Conservation (phyloP, 2,329 filamentous ascomycete genomes). For the Thielaviopsis ethacetica region DNA sequence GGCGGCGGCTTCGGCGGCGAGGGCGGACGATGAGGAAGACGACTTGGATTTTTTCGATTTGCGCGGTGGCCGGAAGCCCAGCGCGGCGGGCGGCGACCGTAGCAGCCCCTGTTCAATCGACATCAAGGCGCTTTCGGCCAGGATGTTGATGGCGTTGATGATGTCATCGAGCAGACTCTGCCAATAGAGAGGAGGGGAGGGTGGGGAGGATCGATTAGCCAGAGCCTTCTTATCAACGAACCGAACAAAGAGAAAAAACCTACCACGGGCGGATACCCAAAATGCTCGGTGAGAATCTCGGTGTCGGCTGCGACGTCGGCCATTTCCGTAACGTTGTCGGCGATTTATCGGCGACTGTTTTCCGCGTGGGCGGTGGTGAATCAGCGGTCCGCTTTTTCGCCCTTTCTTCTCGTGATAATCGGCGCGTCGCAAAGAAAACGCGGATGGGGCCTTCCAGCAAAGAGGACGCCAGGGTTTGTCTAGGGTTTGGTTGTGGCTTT, state of each 20-base stretch:
- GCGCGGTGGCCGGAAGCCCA: constrained; percentile 56
- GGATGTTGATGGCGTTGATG: constrained; percentile 89
- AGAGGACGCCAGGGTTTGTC: no score
- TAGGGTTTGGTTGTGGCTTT: no score
- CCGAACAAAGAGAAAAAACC: not conserved
- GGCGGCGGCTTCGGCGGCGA: not conserved
- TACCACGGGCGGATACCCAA: constrained; percentile 85
- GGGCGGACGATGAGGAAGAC: not conserved
- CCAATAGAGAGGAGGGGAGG: not conserved
- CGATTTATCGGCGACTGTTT: not conserved
- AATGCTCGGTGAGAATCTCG: constrained; percentile 80
- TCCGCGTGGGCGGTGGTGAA: not conserved
- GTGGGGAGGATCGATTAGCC: constrained; percentile 9
- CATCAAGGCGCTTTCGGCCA: constrained; percentile 78
- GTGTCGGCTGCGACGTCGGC: constrained; percentile 27
- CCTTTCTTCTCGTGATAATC: no score
- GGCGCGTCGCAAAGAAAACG: no score
- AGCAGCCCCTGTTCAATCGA: constrained; percentile 73
- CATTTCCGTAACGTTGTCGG: not conserved
- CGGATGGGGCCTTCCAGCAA: no score
- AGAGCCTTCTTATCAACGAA: not conserved
- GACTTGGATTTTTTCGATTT: constrained; percentile 19
- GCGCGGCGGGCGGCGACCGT: constrained; percentile 51
- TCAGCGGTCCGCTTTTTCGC: not conserved
- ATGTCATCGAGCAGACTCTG: constrained; percentile 94